Evolutionary conservation across 768 basidiomycete species (phyloP).

Genomic region (Lactarius trivialis): DNA sequence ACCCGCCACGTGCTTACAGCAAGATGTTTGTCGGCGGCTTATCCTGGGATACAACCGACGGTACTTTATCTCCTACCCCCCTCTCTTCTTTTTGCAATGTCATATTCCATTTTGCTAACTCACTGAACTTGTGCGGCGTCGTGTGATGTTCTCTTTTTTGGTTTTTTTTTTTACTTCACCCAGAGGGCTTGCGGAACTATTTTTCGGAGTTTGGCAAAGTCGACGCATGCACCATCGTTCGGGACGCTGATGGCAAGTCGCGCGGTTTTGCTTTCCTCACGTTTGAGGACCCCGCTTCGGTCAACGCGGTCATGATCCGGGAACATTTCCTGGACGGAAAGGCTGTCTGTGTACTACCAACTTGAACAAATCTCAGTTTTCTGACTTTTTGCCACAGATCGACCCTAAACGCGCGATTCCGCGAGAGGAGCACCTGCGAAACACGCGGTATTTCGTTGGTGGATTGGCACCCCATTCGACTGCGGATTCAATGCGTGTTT

Average conservation of each 20-base stretch:
- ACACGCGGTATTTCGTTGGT: slow-evolving; percentile 94
- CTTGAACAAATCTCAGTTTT: neutral
- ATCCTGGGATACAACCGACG: slow-evolving; percentile 99
- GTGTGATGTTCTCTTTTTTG: slow-evolving; percentile 20
- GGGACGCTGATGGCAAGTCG: slow-evolving; percentile 89
- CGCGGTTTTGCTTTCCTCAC: slow-evolving; percentile 98
- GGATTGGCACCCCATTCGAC: slow-evolving; percentile 89
- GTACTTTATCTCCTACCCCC: slow-evolving; percentile 44
- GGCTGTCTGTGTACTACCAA: slow-evolving; percentile 57
- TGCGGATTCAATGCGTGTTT: slow-evolving; percentile 87
- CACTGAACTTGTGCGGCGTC: slow-evolving; percentile 33
- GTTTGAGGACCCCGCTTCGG: slow-evolving; percentile 86
- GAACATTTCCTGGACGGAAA: slow-evolving; percentile 96
- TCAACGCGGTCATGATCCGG: slow-evolving; percentile 92
- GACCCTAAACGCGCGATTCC: slow-evolving; percentile 99
- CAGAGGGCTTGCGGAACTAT: slow-evolving; percentile 77
- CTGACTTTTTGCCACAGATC: slow-evolving; percentile 51
- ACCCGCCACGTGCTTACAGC: slow-evolving; percentile 41
- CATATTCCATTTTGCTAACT: slow-evolving; percentile 35
- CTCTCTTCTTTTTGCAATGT: slow-evolving; percentile 23
- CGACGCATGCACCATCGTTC: slow-evolving; percentile 98
- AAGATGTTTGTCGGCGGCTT: slow-evolving; percentile 99
- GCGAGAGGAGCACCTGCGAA: slow-evolving; percentile 87
- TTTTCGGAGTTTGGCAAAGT: slow-evolving; percentile 96
- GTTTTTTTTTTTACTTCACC: neutral